These are phyloP conservation scores for Emergomyces pasteurianus DNA, from an alignment of 2,329 filamentous ascomycete species.

Conservation along the genomic window DNA sequence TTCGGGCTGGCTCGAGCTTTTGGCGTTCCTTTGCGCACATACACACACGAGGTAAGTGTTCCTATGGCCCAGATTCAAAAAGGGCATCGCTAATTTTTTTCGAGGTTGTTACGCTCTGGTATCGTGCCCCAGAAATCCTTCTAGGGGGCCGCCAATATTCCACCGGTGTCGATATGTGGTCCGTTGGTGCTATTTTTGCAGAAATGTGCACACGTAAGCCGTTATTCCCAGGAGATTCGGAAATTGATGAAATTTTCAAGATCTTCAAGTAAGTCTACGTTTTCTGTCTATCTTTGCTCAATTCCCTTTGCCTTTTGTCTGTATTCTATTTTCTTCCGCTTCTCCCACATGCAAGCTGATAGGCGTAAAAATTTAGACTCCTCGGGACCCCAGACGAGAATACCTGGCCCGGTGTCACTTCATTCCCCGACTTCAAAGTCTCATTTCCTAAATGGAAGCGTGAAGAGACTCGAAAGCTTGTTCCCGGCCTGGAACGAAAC, in stretches of 20 bases:
- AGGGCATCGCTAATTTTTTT: conserved; percentile 2
- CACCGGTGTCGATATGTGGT: conserved; percentile 94
- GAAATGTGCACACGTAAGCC: conserved; percentile 95
- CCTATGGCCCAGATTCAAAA: neutral
- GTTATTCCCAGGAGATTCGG: conserved; percentile 81
- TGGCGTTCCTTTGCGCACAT: conserved; percentile 79
- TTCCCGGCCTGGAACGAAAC: conserved; percentile 58
- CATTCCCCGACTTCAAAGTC: conserved; percentile 84
- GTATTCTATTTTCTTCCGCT: neutral
- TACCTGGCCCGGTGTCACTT: conserved; percentile 84
- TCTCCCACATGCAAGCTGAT: neutral
- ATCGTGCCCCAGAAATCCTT: conserved; percentile 79
- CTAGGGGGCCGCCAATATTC: conserved; percentile 86
- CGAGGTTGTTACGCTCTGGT: conserved; percentile 83
- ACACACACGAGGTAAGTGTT: conserved; percentile 64
- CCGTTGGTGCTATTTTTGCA: conserved; percentile 84
- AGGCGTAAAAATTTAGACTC: conserved; percentile 36
- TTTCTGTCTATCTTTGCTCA: conserved; percentile 14
- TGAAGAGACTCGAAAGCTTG: conserved; percentile 53
- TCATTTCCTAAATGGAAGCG: conserved; percentile 87
- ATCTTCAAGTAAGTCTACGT: conserved; percentile 60
- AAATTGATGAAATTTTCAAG: conserved; percentile 92
- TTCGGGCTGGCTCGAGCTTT: conserved; percentile 92
- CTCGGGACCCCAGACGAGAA: conserved; percentile 75
- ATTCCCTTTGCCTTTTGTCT: neutral